These are phyloP conservation scores for Taiwanofungus camphoratus DNA, from an alignment of 1,284 basidiomycete genomes.

Conservation along the genomic window DNA sequence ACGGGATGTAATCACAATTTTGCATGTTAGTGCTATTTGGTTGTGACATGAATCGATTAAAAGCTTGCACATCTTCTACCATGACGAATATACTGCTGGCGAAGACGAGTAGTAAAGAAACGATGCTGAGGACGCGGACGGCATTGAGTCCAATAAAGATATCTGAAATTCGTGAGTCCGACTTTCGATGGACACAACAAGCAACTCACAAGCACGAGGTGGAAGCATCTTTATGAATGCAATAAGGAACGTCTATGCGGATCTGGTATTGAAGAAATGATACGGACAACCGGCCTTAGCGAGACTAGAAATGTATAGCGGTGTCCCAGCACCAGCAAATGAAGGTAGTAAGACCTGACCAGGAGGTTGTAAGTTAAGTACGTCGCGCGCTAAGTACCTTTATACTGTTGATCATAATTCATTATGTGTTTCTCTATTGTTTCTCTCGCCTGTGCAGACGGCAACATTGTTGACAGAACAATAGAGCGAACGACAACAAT, in stretches of 20 bases:
- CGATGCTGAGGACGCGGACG: slow-evolving; percentile 73
- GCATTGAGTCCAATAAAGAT: slow-evolving; percentile 77
- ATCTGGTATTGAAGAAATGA: background rate
- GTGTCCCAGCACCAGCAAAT: slow-evolving; percentile 17
- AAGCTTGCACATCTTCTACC: slow-evolving; percentile 72
- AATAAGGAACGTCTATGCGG: slow-evolving; percentile 1
- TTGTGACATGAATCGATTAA: slow-evolving; percentile 54
- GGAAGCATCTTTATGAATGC: slow-evolving; percentile 27
- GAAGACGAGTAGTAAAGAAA: slow-evolving; percentile 75
- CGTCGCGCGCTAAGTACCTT: background rate
- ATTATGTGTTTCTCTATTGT: background rate
- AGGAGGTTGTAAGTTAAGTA: slow-evolving; percentile 2
- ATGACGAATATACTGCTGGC: slow-evolving; percentile 79
- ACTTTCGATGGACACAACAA: background rate
- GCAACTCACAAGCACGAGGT: slow-evolving; percentile 33
- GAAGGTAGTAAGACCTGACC: slow-evolving; percentile 7
- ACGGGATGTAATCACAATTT: slow-evolving; percentile 78
- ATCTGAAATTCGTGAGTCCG: slow-evolving; percentile 33
- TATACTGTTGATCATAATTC: slow-evolving; percentile 3
- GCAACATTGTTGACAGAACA: slow-evolving; percentile 2
- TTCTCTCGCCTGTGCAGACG: background rate
- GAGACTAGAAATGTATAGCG: slow-evolving; percentile 7
- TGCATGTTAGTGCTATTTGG: slow-evolving; percentile 32
- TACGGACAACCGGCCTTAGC: background rate
- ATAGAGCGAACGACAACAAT: slow-evolving; percentile 4